Evolutionary conservation across 805 yeast species (phyloP), one percentile per base, ranked within the genome.

Genomic region (Schwanniomyces vanrijiae): DNA sequence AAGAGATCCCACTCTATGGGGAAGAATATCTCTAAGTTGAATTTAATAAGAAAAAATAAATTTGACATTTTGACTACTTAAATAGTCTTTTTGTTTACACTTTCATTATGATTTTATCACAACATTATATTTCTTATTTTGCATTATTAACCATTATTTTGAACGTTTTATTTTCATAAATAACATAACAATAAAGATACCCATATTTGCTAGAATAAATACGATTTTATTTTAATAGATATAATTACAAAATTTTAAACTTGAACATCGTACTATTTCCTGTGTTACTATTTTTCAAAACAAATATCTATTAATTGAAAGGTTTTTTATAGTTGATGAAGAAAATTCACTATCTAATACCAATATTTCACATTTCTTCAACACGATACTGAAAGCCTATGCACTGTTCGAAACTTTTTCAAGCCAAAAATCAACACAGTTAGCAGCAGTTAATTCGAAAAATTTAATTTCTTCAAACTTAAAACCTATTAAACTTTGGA

Each of bases 241-340:
- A 14, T 31, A 31, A 31, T 31, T 9, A 31, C 5, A n/a, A 28
- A 10, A 4, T 10, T 28, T 10, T n/a, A n/a, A n/a, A n/a, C n/a
- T n/a, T n/a, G n/a, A n/a, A n/a, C n/a, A n/a, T n/a, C n/a, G n/a
- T n/a, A n/a, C n/a, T n/a, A n/a, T n/a, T n/a, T n/a, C n/a, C n/a
- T n/a, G n/a, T n/a, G n/a, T n/a, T n/a, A n/a, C n/a, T n/a, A n/a
- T n/a, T n/a, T n/a, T n/a, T n/a, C n/a, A n/a, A n/a, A 10, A 26
- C 10, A 14, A 7, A 4, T 10, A 6, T n/a, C 5, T 33, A 5
- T n/a, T 24, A 21, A 24, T 21, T 19, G 55, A 76, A 76, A 4
- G 71, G 74, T 59, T 77, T 67, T 54, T 82, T 79, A 62, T 68
- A 82, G 18, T 79, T 81, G 44, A 79, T 76, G 51, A 84, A 68